Conservation (phyloP, 2,329 filamentous ascomycete genomes). For the Hymenoscyphus linearis region DNA sequence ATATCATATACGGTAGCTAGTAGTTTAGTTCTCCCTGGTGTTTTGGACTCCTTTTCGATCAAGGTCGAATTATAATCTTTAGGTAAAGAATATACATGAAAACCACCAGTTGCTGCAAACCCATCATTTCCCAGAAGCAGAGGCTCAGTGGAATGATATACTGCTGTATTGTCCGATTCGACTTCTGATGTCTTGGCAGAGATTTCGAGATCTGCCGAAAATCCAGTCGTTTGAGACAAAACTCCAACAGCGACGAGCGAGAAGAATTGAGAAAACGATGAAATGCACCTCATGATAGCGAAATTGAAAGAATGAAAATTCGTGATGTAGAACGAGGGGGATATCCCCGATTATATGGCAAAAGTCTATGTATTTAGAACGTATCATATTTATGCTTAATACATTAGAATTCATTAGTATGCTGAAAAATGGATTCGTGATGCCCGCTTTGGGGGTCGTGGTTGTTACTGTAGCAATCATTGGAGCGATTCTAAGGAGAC, state of each 20-base stretch:
- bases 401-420: background rate
- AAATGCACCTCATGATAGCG: background rate
- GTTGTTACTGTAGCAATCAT: background rate
- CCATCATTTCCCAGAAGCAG: constrained; percentile 1
- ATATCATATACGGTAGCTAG: background rate
- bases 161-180: background rate
- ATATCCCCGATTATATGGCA: background rate
- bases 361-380: background rate
- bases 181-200: background rate
- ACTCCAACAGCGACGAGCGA: background rate
- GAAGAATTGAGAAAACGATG: background rate
- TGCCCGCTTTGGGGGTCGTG: background rate
- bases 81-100: background rate
- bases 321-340: background rate
- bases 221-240: background rate
- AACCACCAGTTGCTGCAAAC: background rate
- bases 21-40: background rate
- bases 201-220: background rate
- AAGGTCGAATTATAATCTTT: background rate
- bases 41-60: background rate
- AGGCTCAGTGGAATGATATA: background rate
- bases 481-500: background rate
- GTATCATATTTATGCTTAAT: background rate
- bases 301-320: background rate
- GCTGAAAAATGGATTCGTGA: background rate